Conservation (phyloP, 2,329 filamentous ascomycete genomes). For the Trichoderma cornu-damae region DNA sequence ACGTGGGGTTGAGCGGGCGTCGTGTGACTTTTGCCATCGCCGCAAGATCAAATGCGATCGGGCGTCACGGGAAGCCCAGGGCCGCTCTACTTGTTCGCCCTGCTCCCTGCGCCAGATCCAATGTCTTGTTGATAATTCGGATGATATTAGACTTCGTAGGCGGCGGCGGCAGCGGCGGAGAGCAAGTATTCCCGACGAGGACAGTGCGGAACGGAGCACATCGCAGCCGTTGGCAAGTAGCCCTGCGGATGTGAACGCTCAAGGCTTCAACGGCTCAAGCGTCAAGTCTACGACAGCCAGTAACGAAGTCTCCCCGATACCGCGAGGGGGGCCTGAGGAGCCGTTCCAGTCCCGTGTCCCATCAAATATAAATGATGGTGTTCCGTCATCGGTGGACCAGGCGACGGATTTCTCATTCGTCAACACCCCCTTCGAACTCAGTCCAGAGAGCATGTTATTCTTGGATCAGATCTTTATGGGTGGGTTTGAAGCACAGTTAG, state of each 20-base stretch:
- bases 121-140: neutral
- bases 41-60: conserved; percentile 12
- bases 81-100: neutral
- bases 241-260: too few relatives aligned
- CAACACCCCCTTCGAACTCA: conserved; percentile 2
- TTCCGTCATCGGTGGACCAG: neutral
- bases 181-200: neutral
- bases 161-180: conserved; percentile 1
- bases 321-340: neutral
- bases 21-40: conserved; percentile 5
- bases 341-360: neutral
- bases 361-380: neutral
- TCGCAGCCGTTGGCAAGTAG: neutral
- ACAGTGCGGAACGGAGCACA: neutral
- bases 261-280: neutral
- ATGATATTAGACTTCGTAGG: conserved; percentile 4
- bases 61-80: neutral
- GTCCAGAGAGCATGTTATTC: conserved; percentile 2
- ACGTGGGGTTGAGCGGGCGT: conserved; percentile 5
- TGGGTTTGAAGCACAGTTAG: neutral
- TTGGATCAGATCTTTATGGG: conserved; percentile 6
- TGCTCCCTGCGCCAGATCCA: conserved; percentile 1
- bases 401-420: conserved; percentile 1
- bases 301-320: too few relatives aligned
- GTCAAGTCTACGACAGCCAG: neutral